These are phyloP conservation scores for Trametes punicea DNA, from an alignment of 768 basidiomycete species.

Conservation along the genomic window DNA sequence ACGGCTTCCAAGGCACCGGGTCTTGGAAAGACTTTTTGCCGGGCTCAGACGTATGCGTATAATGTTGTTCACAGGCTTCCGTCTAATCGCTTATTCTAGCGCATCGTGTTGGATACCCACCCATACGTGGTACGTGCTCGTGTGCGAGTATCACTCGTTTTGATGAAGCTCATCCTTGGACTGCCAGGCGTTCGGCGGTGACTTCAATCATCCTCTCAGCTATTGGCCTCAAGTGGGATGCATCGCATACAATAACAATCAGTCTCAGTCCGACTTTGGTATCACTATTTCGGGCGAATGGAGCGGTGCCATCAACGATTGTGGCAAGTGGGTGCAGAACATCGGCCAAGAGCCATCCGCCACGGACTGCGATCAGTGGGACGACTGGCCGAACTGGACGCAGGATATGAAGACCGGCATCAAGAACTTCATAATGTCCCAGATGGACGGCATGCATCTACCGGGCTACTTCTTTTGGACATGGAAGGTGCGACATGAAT, in stretches of 20 bases:
- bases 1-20: slow-evolving; percentile 52
- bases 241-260: slow-evolving; percentile 25
- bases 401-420: slow-evolving; percentile 50
- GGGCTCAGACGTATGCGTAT: slow-evolving; percentile 34
- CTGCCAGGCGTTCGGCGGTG: slow-evolving; percentile 26
- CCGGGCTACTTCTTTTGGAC: slow-evolving; percentile 73
- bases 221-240: slow-evolving; percentile 27
- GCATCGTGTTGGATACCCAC: slow-evolving; percentile 50
- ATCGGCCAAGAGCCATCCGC: slow-evolving; percentile 23
- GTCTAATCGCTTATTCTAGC: slow-evolving; percentile 16
- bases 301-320: slow-evolving; percentile 62
- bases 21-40: slow-evolving; percentile 41
- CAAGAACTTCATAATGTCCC: slow-evolving; percentile 46
- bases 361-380: slow-evolving; percentile 39
- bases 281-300: slow-evolving; percentile 77
- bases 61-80: neutral
- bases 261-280: slow-evolving; percentile 53
- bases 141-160: neutral
- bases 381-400: slow-evolving; percentile 53
- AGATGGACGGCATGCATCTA: slow-evolving; percentile 62
- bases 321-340: slow-evolving; percentile 50
- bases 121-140: slow-evolving; percentile 40
- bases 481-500: slow-evolving; percentile 51
- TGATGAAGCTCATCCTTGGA: neutral
- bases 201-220: slow-evolving; percentile 25